Base-by-base conservation (phyloP, 805 yeast species). In the Schwanniomyces occidentalis region DNA sequence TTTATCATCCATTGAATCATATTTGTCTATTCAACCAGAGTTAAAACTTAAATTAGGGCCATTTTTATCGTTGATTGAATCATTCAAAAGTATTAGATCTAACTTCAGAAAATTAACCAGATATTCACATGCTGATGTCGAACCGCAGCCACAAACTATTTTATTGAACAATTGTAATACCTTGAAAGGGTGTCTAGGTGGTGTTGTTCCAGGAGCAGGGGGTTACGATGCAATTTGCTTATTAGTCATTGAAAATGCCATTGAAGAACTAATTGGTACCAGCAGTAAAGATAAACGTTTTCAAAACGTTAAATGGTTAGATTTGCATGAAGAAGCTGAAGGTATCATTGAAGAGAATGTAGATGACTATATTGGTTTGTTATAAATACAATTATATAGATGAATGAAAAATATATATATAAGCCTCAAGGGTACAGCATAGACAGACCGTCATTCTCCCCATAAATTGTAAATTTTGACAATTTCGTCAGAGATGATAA, bases 141-240 rank as follows among this genome's bases (percentile, higher is more conserved):
- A 93, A 58, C 99, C 99, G 0, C 58, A 53, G 2, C 65, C 71
- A 14, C 99, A 93, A 59, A 85, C 96, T 0, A 40, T 46, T 2
- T 65, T 93, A 5, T 62, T 93, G 6, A 78, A 91, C 51, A 56
- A 65, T 12, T 56, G 71, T 25, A 45, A 58, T 6, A 28, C 37
- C 6, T 52, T 86, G 14, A 66, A 65, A 0, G 99, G 99, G 10
- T 93, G 88, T 19, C 48, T 91, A 13, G 95, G 96, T 0, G 97
- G 96, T n/a, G 90, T 93, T 21, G 95, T 93, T 3, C 99, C 99
- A 0, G 99, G 99, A 2, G 99, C 99, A 0, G 99, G 99, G 17
- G 99, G 99, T 0, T 85, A 80, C 54, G 99, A 93, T 65, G 99
- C 99, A 1, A 76, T 93, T 13, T 76, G 95, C 37, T 51, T 91